Evolutionary conservation across 306 rosid species (phyloP).

Genomic region (Dalbergia cultrata): DNA sequence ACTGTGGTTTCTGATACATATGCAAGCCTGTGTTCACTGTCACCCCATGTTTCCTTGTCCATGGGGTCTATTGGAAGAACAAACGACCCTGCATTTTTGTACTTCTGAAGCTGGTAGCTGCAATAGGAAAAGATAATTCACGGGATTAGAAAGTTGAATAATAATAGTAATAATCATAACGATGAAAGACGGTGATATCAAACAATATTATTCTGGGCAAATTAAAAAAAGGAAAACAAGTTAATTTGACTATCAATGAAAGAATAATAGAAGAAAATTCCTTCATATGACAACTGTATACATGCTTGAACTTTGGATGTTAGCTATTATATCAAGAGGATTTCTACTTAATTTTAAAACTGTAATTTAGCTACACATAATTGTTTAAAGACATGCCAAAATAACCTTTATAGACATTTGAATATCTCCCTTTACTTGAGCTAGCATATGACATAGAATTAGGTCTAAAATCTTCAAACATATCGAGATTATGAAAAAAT

Average conservation of each 20-base stretch:
- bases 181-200: background rate
- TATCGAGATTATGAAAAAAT: background rate
- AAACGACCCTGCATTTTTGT: constrained; percentile 89
- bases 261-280: constrained; percentile 30
- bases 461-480: no score
- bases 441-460: no score
- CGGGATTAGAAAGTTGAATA: background rate
- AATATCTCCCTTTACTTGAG: no score
- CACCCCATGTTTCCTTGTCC: constrained; percentile 98
- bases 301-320: constrained; percentile 4
- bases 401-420: no score
- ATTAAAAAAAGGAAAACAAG: background rate
- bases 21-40: constrained; percentile 95
- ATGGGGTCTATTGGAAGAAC: constrained; percentile 89
- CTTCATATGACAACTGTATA: constrained; percentile 10
- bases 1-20: constrained; percentile 98
- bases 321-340: background rate
- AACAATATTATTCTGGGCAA: background rate
- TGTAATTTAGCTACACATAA: background rate
- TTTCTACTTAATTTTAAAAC: constrained; percentile 11
- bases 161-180: background rate
- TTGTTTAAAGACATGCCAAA: no score
- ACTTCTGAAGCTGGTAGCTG: constrained; percentile 95
- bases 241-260: background rate
- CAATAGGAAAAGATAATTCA: constrained; percentile 30